Evolutionary conservation across 1,284 basidiomycete genomes (phyloP), one percentile per base, ranked within the genome.

Genomic region (Malassezia equina): DNA sequence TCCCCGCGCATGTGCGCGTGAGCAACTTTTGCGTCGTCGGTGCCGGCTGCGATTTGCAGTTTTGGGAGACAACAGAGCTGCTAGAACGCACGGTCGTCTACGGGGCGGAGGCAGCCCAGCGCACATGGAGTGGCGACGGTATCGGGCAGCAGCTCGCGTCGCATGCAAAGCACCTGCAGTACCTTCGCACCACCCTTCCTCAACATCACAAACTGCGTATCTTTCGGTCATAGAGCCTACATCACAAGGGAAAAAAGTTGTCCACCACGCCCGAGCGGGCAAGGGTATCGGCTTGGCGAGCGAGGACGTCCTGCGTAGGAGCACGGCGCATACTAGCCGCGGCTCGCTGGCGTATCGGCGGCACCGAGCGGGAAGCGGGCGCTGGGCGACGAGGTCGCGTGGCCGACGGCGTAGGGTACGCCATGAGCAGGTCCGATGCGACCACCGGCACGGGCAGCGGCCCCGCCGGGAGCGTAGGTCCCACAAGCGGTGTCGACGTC

Each of bases 31-130:
- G 89, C 69, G 83, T 84, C 21, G 79, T 95, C 46, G 88, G 90
- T 17, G 82, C 86, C 0, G 83, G 82, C 0, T 88, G 86, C 67
- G 52, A 59, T 17, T 66, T 64, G 17, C 7, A 17, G 12, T 39
- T 2, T 6, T 39, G 13, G 21, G 42, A 29, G 11, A 29, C 36
- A 11, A 21, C 4, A 2, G 76, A 79, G 1, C 77, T 96, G 15
- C 83, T 86, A n/a, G 84, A 89, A 54, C 86, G 85, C 66, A 91
- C 88, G 0, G 84, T 87, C 5, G 79, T 93, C 2, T 91, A 86
- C 67, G 90, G 89, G 0, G 80, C 82, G 1, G 79, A 82, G 3
- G 83, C 84, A 0, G 83, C 85, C 58, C 79, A 84, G 45, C 78
- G 88, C 40, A 79, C 76, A 7, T 95, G 90, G 88, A 90, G 86